Base-by-base conservation (phyloP, 208 protist genomes). In the Leishmania aethiopica region DNA sequence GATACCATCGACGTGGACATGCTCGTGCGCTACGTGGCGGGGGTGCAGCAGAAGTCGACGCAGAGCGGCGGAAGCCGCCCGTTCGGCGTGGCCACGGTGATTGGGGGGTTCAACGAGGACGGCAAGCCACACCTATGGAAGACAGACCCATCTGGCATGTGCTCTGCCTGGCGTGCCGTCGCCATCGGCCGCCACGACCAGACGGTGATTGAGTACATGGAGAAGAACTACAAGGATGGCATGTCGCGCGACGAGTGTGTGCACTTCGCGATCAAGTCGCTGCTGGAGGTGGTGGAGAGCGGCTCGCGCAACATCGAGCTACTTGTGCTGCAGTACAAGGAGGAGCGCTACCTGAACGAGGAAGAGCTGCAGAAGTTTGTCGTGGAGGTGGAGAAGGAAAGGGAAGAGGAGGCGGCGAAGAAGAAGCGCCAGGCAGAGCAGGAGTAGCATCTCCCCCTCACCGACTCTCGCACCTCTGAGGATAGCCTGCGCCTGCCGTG, bases 71-170 rank as follows among this genome's bases (percentile, higher is more conserved):
- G 99, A 86, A 98, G 99, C 66, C 96, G 99, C 17, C 99, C 99
- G 40, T 99, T 99, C 87, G 99, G 99, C 79, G 99, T 99, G 67
- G 99, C 99, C 40, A 99, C 97, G 19, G 95, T 99, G n/a, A 97
- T 99, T 81, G 97, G 98, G 74, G 99, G 99, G 73, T 99, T 99
- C 86, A 99, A 99, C 92, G 85, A 92, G 66, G 95, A 99, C 84
- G 99, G 99, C 59, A 91, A 89, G 71, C 98, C 99, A 73, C 94
- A 97, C 83, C 82, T 97, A 83, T 91, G 94, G 95, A 97, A 97
- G 84, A 96, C 95, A 53, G 93, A 96, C 75, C 95, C 95, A 37
- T 96, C 95, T 28, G 94, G 94, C 62, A 95, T 96, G 90, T 92
- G 90, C 82, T 93, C 93, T 66, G 92, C 95, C 53, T 96, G 95